These are phyloP conservation scores for Cutaneotrichosporon sp. DNA, from an alignment of 1,284 basidiomycete genomes.

Conservation along the genomic window DNA sequence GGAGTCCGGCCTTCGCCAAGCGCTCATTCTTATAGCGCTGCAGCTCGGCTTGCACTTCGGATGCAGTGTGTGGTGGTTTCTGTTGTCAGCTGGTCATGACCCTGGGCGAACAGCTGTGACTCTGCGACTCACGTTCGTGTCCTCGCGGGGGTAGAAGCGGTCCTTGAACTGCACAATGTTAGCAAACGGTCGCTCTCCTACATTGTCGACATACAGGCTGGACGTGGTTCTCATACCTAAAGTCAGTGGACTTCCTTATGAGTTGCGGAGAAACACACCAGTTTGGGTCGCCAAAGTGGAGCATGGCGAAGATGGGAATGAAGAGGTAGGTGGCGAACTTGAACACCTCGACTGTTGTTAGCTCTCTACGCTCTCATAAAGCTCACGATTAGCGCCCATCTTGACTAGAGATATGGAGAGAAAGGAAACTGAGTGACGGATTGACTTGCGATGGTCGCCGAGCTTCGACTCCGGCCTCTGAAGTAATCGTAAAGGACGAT, in stretches of 20 bases:
- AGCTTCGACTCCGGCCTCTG: neutral
- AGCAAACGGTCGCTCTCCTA: no score
- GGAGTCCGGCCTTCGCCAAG: conserved; percentile 2
- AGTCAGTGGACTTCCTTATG: no score
- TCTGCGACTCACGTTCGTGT: conserved; percentile 43
- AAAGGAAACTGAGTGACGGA: neutral
- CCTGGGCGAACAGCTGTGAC: no score
- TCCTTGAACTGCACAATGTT: conserved; percentile 33
- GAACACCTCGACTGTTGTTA: conserved; percentile 65
- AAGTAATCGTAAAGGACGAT: no score
- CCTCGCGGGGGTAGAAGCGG: conserved; percentile 43
- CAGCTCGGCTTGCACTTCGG: conserved; percentile 35
- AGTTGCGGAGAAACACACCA: conserved; percentile 55
- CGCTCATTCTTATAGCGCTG: conserved; percentile 31
- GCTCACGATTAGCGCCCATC: conserved; percentile 21
- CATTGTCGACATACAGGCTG: conserved; percentile 11
- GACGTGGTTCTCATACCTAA: conserved; percentile 23
- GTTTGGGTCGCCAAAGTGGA: conserved; percentile 82
- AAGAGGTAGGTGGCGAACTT: conserved; percentile 85
- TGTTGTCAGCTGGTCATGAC: conserved; percentile 15
- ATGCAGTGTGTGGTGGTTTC: conserved; percentile 34
- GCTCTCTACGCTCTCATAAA: neutral
- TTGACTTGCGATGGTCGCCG: neutral
- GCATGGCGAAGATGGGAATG: conserved; percentile 73
- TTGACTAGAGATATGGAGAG: neutral